phyloP scores from a whole-genome alignment of 176 grass and related monocot genomes.

The Oryza coarctata region DNA sequence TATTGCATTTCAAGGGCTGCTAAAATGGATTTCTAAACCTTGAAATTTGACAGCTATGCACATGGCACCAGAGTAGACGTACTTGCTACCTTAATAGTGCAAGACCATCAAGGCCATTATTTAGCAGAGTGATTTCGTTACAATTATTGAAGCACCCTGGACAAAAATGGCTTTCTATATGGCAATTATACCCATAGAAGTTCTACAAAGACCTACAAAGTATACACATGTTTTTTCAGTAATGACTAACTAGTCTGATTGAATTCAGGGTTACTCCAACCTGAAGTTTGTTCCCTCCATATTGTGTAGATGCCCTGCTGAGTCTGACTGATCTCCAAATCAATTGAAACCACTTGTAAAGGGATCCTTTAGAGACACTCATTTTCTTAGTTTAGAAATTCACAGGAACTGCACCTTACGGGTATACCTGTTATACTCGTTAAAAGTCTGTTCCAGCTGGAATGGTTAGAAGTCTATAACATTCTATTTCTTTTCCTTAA shows the following conservation, averaged over 20 bases:
- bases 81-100: not conserved
- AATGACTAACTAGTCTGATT: not conserved
- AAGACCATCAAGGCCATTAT: not conserved
- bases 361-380: not conserved
- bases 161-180: not conserved
- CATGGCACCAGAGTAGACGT: not conserved
- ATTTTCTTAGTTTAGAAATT: not conserved
- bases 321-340: not conserved
- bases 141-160: not conserved
- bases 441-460: not conserved
- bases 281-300: not conserved
- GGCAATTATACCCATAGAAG: not conserved
- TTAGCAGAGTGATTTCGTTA: slow-evolving; percentile 8
- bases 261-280: slow-evolving; percentile 1
- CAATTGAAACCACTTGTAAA: not conserved
- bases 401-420: not conserved
- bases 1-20: not conserved
- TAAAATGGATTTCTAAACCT: not conserved
- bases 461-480: not conserved
- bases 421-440: not conserved
- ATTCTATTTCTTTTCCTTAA: not conserved
- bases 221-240: not conserved
- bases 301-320: not conserved
- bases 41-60: not conserved
- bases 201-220: slow-evolving; percentile 18